Base-by-base conservation (phyloP, 2,329 filamentous ascomycete genomes). In the Stromatinia cepivora region DNA sequence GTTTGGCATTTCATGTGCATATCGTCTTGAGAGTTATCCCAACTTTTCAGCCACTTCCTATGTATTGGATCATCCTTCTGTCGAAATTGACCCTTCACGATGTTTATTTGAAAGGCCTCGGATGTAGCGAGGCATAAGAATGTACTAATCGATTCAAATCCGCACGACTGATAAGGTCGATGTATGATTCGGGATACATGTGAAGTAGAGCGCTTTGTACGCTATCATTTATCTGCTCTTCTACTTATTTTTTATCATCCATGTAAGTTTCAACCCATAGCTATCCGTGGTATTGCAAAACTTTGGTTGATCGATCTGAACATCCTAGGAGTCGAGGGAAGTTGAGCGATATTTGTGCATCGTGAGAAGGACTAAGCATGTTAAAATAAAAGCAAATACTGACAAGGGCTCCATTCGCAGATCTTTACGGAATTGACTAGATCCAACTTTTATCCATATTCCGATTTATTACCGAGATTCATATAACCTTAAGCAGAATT, bases 371-470 rank as follows among this genome's bases (percentile, higher is more conserved):
- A 20, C 15, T 36, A n/a, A 34, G 28, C 28, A 31, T 54, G 7
- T 54, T 28, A 54, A 48, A n/a, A 22, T 9, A 48, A 31, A 62
- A 62, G 58, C 28, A 62, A 62, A 62, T n/a, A 48, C 11, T 28
- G 45, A 11, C 22, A 36, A 34, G 39, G 42, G 20, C 36, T 25
- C 6, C 22, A 64, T 22, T 39, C 48, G 61, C 5, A 64, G 48
- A 64, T 64, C 61, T 64, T 39, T 42, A 64, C 46, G 22, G 34
- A 13, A 42, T 58, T 36, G 9, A 57, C n/a, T n/a, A 59, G 56
- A 39, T 59, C 56, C 36, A 36, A 13, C 36, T 25, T 25, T 58
- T 17, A 50, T 36, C 31, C 28, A 50, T 25, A 22, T 39, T 63
- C 22, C 11, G 22, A 34, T 31, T 36, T 22, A 20, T 39, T 52